Evolutionary conservation across 345 rosid genomes (phyloP), one percentile per base, ranked within the genome.

Genomic region (Boechera divaricarpa): DNA sequence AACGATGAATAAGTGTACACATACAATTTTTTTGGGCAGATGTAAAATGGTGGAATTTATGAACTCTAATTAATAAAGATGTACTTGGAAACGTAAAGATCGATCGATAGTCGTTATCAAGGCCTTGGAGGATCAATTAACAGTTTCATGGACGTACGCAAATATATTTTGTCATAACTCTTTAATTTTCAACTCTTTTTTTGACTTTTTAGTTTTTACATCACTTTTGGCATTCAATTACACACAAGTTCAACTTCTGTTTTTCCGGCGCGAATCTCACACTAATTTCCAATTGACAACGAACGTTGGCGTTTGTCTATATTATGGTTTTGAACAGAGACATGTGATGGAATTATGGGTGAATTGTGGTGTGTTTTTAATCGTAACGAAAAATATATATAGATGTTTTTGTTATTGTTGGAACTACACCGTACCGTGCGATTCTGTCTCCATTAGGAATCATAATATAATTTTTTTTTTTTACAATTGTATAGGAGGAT

Each of bases 111-210:
- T 74, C 72, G 31, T 56, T 35, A 28, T 66, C 72, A 33, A 47
- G 56, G 47, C 29, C 55, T 42, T 7, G 15, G 65, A 32, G 47
- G 7, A 63, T 38, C 71, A 74, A 18, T 74, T 33, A 39, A 54
- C 65, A 75, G 11, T 57, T 47, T 75, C 73, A 66, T 66, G 78
- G 72, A 35, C 52, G 9, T 28, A 74, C 67, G 67, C 51, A 56
- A 28, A 35, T 66, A 18, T 24, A n/a, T 42, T 57, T 45, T 56
- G 72, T 74, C 71, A 9, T 33, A 35, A 53, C 70, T 53, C 49
- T 39, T 61, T 32, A 28, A 35, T 26, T 41, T 10, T 72, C 52
- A 61, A 26, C 69, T 63, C 60, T 32, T 55, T 64, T 21, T 67
- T 16, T 45, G 72, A 65, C 58, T 26, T 74, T 44, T 39, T 39